phyloP scores from a whole-genome alignment of 225 moss, liverwort and hornwort species.

The Polytrichum formosum region DNA sequence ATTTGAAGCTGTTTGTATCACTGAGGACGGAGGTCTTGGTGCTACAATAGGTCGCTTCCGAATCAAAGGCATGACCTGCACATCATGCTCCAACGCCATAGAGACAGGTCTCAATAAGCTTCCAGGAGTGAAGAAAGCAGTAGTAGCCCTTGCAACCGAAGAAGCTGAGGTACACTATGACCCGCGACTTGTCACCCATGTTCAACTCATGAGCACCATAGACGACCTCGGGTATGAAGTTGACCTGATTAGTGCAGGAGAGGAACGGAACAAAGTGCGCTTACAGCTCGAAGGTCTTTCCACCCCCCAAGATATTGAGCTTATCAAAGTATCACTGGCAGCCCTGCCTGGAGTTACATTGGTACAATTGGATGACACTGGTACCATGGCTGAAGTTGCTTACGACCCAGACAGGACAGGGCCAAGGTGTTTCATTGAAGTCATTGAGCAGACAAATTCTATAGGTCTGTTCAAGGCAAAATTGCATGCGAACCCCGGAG shows the following conservation, averaged over 20 bases:
- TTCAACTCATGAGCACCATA: conserved; percentile 49
- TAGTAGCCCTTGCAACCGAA: conserved; percentile 83
- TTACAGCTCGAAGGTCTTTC: conserved; percentile 65
- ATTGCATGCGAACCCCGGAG: conserved; percentile 46
- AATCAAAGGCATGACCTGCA: conserved; percentile 92
- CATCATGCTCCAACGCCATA: conserved; percentile 77
- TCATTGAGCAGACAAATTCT: conserved; percentile 58
- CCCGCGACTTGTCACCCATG: conserved; percentile 48
- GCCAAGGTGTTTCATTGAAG: conserved; percentile 77
- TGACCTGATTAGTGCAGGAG: conserved; percentile 79
- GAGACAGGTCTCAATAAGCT: conserved; percentile 68
- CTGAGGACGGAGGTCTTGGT: conserved; percentile 31
- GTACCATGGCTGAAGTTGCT: conserved; percentile 46
- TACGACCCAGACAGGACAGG: conserved; percentile 88
- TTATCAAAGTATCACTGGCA: conserved; percentile 58
- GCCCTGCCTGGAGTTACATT: conserved; percentile 75
- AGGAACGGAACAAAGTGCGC: conserved; percentile 76
- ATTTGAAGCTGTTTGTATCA: conserved; percentile 58
- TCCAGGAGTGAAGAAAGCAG: conserved; percentile 73
- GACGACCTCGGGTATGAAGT: conserved; percentile 84
- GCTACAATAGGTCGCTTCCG: conserved; percentile 67
- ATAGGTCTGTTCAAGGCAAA: conserved; percentile 57
- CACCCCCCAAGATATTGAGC: conserved; percentile 47
- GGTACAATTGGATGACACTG: conserved; percentile 60
- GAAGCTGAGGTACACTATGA: conserved; percentile 87